Evolutionary conservation across 2,329 filamentous ascomycete genomes (phyloP), one percentile per base, ranked within the genome.

Genomic region (Periglandula ipomoeae): DNA sequence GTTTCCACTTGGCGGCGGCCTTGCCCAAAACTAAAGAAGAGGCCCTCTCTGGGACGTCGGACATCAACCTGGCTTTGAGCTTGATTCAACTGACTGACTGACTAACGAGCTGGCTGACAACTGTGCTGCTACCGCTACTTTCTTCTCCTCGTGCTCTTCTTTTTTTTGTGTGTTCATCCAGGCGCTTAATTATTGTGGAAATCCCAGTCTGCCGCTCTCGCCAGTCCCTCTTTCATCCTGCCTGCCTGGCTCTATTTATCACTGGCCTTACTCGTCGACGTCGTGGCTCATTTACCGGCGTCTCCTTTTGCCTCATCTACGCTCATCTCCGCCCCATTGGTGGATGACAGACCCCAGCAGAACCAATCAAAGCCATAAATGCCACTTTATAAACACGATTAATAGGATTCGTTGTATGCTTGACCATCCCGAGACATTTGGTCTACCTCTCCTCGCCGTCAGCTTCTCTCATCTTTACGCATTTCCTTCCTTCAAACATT

Each of bases 361-460:
- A 57, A 58, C 64, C 64, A 67, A 67, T 66, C 63, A 65, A 56
- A 61, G 55, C 52, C 50, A 46, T 51, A 51, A 50, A 51, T 56
- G 52, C 52, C 49, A 57, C 39, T 52, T 58, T 54, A 55, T 60
- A 62, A 60, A 62, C 58, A 59, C 50, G 50, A 55, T 55, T 50
- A 39, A 49, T 48, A 54, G 52, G 52, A 55, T 52, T 50, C 55
- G 50, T 55, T 52, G 54, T 56, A 48, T 47, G 49, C 54, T 53
- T 55, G 49, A 58, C 50, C 53, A 53, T 56, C 55, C 60, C 54
- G 56, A 62, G 62, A 63, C 61, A 58, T 53, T 51, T 58, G 46
- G 42, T 44, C 32, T 47, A 40, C 44, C 39, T 39, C 22, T 44
- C 35, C 38, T 38, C 47, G 48, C 45, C 35, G 45, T 32, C 47